Base-by-base conservation (phyloP, 345 rosid species). In the Angophora floribunda region DNA sequence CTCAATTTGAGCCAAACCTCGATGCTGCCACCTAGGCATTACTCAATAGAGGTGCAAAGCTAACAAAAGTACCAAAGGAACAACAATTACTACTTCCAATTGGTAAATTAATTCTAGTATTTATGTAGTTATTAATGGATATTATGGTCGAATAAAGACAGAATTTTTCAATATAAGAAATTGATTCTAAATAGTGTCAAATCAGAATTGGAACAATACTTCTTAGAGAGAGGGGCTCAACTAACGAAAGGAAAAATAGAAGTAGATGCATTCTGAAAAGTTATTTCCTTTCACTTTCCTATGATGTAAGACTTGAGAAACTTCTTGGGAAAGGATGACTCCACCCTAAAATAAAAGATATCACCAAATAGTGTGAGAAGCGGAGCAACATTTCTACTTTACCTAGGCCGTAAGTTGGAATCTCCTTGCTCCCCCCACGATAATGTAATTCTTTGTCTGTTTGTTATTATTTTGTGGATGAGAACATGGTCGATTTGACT, bases 231-330 rank as follows among this genome's bases (percentile, higher is more conserved):
- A n/a, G n/a, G n/a, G n/a, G n/a, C 78, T 30, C n/a, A 65, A 65
- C 78, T 30, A 65, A 65, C 10, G 10, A 32, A 30, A n/a, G 41
- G 78, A 7, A 14, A 30, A n/a, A 1, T 65, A 65, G 21, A 65
- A 2, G 0, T 30, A 30, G 75, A n/a, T n/a, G 16, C 32, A 13
- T 28, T 28, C 67, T 6, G 13, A 0, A 61, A 61, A 28, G 67
- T 26, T n/a, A 61, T 10, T 4, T 28, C 0, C 32, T 13, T 63
- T 63, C 19, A n/a, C 41, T 63, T n/a, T 63, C 41, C 36, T n/a
- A 3, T n/a, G 41, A n/a, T n/a, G 19, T 0, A n/a, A 63, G 16
- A n/a, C 4, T n/a, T 14, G 9, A 63, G 41, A 63, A 0, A 63
- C 13, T 13, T 63, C 2, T 6, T 13, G 17, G 17, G 36, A 13